Conservation (phyloP, 257 asterid genomes). For the Perilla frutescens region DNA sequence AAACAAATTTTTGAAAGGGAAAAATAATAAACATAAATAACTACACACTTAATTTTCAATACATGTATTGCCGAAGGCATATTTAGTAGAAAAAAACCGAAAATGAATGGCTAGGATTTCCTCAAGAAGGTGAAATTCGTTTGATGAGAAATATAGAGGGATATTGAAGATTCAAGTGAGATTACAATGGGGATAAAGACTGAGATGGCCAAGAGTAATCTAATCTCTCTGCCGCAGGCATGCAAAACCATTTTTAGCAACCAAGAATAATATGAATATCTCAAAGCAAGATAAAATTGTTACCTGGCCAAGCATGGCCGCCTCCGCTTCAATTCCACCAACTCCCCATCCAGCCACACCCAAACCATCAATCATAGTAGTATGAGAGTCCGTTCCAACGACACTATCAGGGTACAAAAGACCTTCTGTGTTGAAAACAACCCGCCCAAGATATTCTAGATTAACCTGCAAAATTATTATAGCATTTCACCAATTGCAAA, state of each 20-base stretch:
- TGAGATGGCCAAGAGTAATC: background rate
- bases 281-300: constrained; percentile 2
- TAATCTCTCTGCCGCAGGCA: background rate
- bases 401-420: constrained; percentile 86
- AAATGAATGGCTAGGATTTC: background rate
- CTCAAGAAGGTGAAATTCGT: background rate
- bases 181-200: background rate
- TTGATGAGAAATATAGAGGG: background rate
- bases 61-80: background rate
- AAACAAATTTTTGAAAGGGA: background rate
- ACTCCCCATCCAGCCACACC: constrained; percentile 96
- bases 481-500: background rate
- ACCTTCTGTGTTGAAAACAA: constrained; percentile 80
- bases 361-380: constrained; percentile 86
- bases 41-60: background rate
- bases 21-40: background rate
- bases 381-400: constrained; percentile 91
- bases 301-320: constrained; percentile 94
- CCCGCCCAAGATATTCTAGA: constrained; percentile 42
- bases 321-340: constrained; percentile 96
- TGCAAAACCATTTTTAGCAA: background rate
- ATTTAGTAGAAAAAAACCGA: background rate
- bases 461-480: constrained; percentile 60
- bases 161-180: background rate
- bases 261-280: background rate